A percentile compares a stretch with the other conserved stretches of the same genome.
phyloP scores from a whole-genome alignment of 2,329 filamentous ascomycete species.

The Periconia macrospinosa region DNA sequence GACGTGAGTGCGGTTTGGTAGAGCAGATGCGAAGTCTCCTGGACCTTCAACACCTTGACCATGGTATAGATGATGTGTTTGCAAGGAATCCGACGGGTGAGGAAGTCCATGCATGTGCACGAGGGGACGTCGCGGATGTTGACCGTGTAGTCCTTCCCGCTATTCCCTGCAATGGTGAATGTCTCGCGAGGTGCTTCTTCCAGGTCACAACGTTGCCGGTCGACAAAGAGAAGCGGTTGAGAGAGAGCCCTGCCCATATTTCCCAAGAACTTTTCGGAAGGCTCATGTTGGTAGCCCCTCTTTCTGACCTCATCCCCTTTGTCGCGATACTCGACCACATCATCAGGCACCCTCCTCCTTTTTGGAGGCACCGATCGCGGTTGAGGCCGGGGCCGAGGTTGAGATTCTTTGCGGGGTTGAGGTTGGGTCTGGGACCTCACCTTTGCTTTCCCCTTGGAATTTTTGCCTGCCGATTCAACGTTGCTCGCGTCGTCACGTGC shows the following conservation, averaged over 20 bases:
- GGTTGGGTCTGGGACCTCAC: background rate
- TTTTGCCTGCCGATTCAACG: background rate
- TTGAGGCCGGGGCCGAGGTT: background rate
- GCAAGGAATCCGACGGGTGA: constrained; percentile 56
- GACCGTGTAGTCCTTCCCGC: constrained; percentile 28
- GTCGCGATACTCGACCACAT: background rate
- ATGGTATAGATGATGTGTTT: constrained; percentile 64
- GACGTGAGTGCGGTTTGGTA: constrained; percentile 61
- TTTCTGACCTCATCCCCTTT: background rate
- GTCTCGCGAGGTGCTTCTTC: constrained; percentile 1
- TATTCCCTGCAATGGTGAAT: constrained; percentile 3
- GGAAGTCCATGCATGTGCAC: constrained; percentile 56
- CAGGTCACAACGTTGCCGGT: background rate
- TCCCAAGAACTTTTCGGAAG: background rate
- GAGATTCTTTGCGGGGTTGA: background rate
- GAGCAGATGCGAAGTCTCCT: constrained; percentile 47
- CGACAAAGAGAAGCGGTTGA: constrained; percentile 2
- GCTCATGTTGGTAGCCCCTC: background rate
- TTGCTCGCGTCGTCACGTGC: background rate
- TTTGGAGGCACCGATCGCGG: background rate
- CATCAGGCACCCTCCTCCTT: background rate
- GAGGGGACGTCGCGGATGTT: constrained; percentile 53
- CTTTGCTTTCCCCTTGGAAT: background rate
- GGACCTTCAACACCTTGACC: constrained; percentile 57
- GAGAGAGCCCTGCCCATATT: background rate